phyloP scores from a whole-genome alignment of 2,329 filamentous ascomycete species.

The Neurospora sp. region DNA sequence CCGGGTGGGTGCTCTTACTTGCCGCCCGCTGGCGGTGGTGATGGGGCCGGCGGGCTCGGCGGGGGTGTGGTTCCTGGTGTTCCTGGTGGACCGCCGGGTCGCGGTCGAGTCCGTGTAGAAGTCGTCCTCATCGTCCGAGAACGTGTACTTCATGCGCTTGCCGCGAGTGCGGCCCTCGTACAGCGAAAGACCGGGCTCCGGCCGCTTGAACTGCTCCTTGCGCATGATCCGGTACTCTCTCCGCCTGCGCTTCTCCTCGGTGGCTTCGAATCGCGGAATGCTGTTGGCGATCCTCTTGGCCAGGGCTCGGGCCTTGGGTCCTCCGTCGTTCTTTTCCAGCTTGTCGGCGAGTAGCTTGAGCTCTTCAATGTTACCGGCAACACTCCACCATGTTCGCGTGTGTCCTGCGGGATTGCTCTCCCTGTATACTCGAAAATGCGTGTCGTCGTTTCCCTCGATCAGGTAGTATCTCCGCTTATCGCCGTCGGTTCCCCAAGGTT shows the following conservation, averaged over 20 bases:
- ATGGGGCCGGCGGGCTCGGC: slow-evolving; percentile 52
- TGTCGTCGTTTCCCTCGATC: slow-evolving; percentile 89
- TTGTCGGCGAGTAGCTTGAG: slow-evolving; percentile 66
- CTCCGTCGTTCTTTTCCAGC: slow-evolving; percentile 66
- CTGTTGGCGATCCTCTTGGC: slow-evolving; percentile 69
- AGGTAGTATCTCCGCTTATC: slow-evolving; percentile 90
- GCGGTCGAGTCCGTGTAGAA: slow-evolving; percentile 53
- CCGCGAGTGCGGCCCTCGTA: slow-evolving; percentile 95
- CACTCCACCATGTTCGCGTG: slow-evolving; percentile 79
- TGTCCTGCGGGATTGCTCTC: slow-evolving; percentile 78
- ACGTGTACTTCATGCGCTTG: slow-evolving; percentile 95
- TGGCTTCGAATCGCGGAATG: slow-evolving; percentile 83
- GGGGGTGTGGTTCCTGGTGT: slow-evolving; percentile 65
- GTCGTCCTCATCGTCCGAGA: slow-evolving; percentile 72
- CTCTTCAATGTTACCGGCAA: slow-evolving; percentile 86
- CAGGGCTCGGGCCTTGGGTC: slow-evolving; percentile 69
- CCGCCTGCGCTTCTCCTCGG: slow-evolving; percentile 90
- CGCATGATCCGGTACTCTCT: slow-evolving; percentile 83
- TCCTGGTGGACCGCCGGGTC: slow-evolving; percentile 60
- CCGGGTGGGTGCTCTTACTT: slow-evolving; percentile 61
- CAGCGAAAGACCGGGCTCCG: slow-evolving; percentile 80
- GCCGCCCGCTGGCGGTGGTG: slow-evolving; percentile 78
- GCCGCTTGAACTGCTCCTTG: slow-evolving; percentile 78
- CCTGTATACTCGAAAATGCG: slow-evolving; percentile 84
- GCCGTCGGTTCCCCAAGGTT: slow-evolving; percentile 71